Conservation (phyloP, 2,329 filamentous ascomycete genomes). For the Penicillium sp. region DNA sequence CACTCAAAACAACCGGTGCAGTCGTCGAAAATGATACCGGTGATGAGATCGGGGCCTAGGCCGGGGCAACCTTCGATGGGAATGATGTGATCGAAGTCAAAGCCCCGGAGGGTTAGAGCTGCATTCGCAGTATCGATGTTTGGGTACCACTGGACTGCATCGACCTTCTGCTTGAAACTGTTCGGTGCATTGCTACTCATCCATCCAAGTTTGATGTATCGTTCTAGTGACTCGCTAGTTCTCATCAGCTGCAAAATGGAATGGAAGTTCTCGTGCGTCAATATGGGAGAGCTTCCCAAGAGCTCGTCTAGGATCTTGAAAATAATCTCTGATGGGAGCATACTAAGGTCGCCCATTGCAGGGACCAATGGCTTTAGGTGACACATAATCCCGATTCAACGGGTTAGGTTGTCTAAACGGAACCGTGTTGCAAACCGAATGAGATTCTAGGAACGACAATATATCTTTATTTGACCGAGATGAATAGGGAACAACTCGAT, state of each 20-base stretch:
- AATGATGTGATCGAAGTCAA: not conserved
- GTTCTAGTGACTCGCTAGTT: not conserved
- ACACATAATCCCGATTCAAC: not conserved
- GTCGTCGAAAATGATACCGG: constrained; percentile 8
- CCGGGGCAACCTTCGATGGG: not conserved
- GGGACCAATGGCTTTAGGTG: not conserved
- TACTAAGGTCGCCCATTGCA: constrained; percentile 3
- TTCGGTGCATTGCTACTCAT: not conserved
- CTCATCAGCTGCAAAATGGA: not conserved
- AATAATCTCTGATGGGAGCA: constrained; percentile 9
- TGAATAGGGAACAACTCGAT: not conserved
- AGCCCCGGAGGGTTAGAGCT: not conserved
- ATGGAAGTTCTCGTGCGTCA: constrained; percentile 9
- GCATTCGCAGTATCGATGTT: not conserved
- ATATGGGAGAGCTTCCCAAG: not conserved
- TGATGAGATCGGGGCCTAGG: constrained; percentile 7
- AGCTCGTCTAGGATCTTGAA: constrained; percentile 8
- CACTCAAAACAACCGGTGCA: constrained; percentile 14
- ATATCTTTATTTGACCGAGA: not conserved
- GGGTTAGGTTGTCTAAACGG: not conserved
- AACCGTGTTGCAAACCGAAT: not conserved
- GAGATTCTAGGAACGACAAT: not conserved
- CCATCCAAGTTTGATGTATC: not conserved
- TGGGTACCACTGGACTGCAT: not conserved
- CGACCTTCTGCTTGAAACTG: not conserved